Conservation (phyloP, 371 early-diverging fungal genomes). For the Actinomortierella ambigua region DNA sequence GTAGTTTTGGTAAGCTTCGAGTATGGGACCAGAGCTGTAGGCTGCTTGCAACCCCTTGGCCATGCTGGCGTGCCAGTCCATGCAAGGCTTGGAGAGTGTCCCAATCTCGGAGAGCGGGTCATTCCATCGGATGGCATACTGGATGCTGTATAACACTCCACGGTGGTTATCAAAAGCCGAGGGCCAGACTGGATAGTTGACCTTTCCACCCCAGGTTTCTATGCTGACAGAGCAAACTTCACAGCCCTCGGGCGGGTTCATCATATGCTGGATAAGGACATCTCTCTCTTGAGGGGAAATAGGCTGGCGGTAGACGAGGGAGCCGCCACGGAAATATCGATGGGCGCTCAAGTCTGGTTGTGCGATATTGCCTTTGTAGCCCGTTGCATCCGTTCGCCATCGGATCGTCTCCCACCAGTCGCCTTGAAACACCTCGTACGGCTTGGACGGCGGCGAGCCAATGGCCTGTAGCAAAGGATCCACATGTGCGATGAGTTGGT, state of each 20-base stretch:
- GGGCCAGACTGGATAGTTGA: conserved; percentile 7
- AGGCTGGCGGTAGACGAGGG: conserved; percentile 27
- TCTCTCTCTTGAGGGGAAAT: conserved; percentile 21
- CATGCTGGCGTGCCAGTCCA: conserved; percentile 24
- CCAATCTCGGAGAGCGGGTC: too few species aligned
- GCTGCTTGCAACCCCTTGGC: too few species aligned
- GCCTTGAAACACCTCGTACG: conserved; percentile 24
- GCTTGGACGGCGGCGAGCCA: conserved; percentile 42
- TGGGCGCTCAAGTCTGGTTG: too few species aligned
- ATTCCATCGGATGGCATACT: too few species aligned
- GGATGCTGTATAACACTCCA: too few species aligned
- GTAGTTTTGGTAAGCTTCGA: conserved; percentile 47
- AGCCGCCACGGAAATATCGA: conserved; percentile 30
- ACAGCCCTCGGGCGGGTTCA: conserved; percentile 19
- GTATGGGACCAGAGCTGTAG: conserved; percentile 10
- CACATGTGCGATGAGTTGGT: too few species aligned
- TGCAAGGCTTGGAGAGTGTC: too few species aligned
- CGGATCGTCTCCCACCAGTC: neutral
- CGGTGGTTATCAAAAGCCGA: conserved; percentile 36
- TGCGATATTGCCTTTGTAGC: too few species aligned
- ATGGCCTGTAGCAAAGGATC: neutral
- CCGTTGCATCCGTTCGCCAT: conserved; percentile 21
- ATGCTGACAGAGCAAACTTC: conserved; percentile 31
- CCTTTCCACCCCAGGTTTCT: conserved; percentile 45
- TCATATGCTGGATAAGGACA: conserved; percentile 27